Evolutionary conservation across 306 rosid genomes (phyloP), one percentile per base, ranked within the genome.

Genomic region (Quercus engelmannii): DNA sequence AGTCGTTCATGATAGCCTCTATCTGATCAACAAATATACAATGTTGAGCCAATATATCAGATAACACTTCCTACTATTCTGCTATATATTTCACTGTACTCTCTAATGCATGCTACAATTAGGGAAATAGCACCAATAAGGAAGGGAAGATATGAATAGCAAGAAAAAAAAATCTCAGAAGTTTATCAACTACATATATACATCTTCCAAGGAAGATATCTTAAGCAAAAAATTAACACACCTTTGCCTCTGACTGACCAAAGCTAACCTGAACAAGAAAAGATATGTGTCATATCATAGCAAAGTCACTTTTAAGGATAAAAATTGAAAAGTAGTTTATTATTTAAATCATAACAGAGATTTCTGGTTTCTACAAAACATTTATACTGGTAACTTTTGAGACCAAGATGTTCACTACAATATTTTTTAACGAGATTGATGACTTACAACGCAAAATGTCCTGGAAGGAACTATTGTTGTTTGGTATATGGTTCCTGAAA

Each of bases 181-280:
- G 68, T 17, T 52, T 17, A 56, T 9, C 64, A n/a, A 62, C 38
- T 69, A 43, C 25, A 72, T 17, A 8, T 5, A 65, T 33, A 21
- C 72, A 78, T 51, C 73, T 63, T 65, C 38, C 68, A 21, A 68
- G 51, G 65, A 68, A 83, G 73, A 68, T 71, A 73, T 43, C 10
- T 43, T 59, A 74, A 57, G 79, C 65, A 71, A 25, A 69, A 70
- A 64, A 68, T 55, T 58, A 68, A 84, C 87, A 14, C 41, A 94
- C 99, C 99, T 95, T 95, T 69, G 98, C 98, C 87, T 95, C 98
- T 8, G 99, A 86, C 81, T 89, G 99, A 74, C 96, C 96, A 68
- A 95, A 90, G 90, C 98, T 91, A 77, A 91, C 99, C 99, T 94
- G 93, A 51, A 88, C 73, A 84, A 75, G 73, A 82, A 59, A 76